phyloP scores from a whole-genome alignment of 2,329 filamentous ascomycete species.

The Ambrosiella xylebori region DNA sequence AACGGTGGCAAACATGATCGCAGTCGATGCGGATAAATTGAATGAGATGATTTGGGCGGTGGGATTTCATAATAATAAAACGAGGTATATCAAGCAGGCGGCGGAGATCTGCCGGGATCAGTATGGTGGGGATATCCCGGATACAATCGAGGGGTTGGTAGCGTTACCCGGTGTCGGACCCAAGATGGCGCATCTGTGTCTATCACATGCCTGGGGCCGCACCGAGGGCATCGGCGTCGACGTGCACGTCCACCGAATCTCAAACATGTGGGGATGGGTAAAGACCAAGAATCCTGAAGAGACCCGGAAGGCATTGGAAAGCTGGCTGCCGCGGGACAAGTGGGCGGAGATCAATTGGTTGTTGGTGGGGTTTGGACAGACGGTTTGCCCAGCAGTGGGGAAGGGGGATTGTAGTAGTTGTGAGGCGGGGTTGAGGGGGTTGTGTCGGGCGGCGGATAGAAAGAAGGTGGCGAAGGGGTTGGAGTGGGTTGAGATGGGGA shows the following conservation, averaged over 20 bases:
- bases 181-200: constrained; percentile 85
- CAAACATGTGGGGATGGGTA: constrained; percentile 88
- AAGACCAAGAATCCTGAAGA: constrained; percentile 67
- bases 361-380: constrained; percentile 77
- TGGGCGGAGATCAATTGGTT: constrained; percentile 90
- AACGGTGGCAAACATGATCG: constrained; percentile 61
- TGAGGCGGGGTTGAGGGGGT: constrained; percentile 53
- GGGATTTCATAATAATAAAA: constrained; percentile 92
- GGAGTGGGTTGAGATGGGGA: constrained; percentile 26
- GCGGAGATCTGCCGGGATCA: constrained; percentile 56
- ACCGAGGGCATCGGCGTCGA: constrained; percentile 76
- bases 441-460: constrained; percentile 58
- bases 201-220: constrained; percentile 51
- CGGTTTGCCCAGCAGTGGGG: constrained; percentile 57
- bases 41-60: constrained; percentile 69
- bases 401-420: constrained; percentile 73
- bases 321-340: constrained; percentile 66
- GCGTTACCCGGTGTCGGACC: constrained; percentile 75
- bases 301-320: constrained; percentile 56
- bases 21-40: constrained; percentile 43
- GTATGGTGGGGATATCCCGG: constrained; percentile 61
- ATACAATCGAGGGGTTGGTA: constrained; percentile 57
- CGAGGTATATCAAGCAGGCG: constrained; percentile 57
- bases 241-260: constrained; percentile 87
- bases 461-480: constrained; percentile 42